Percentiles rank a stretch among this genome's conserved stretches.
Evolutionary conservation across 768 basidiomycete genomes (phyloP).

Genomic region (Punctularia strigosozonata): DNA sequence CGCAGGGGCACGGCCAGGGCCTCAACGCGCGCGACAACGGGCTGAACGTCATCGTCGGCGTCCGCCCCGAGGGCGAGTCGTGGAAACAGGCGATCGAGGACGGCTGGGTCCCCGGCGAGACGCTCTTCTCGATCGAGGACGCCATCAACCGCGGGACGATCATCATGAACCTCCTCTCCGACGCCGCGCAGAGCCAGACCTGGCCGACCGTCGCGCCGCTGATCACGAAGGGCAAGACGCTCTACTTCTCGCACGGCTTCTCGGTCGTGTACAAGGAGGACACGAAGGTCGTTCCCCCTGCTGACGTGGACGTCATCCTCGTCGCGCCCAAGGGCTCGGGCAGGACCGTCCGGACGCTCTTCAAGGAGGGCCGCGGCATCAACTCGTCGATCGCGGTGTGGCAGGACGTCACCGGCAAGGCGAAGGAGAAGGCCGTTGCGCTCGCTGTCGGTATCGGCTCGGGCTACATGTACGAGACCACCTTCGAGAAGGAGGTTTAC

Average conservation of each 20-base stretch:
- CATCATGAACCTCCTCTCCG: conserved; percentile 99
- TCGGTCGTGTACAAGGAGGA: conserved; percentile 97
- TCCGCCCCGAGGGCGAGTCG: conserved; percentile 91
- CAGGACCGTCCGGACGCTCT: conserved; percentile 96
- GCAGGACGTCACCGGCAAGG: conserved; percentile 97
- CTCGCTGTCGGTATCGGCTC: conserved; percentile 91
- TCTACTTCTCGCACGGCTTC: conserved; percentile 99
- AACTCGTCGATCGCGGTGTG: conserved; percentile 91
- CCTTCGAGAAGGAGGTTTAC: conserved; percentile 99
- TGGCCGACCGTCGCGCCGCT: conserved; percentile 85
- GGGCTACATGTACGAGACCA: conserved; percentile 98
- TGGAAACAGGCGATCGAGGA: conserved; percentile 95
- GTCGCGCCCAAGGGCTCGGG: conserved; percentile 99
- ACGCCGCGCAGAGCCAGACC: conserved; percentile 96
- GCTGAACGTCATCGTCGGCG: conserved; percentile 96
- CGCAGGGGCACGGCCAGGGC: conserved; percentile 97
- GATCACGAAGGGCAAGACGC: conserved; percentile 99
- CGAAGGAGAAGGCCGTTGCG: conserved; percentile 93
- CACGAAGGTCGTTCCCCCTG: conserved; percentile 85
- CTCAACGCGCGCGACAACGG: conserved; percentile 99
- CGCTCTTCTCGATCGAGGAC: conserved; percentile 96
- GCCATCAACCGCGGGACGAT: conserved; percentile 93
- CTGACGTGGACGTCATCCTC: conserved; percentile 96
- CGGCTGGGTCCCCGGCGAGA: conserved; percentile 97
- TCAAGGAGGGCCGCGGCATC: conserved; percentile 99